Evolutionary conservation across 2,329 filamentous ascomycete genomes (phyloP), one percentile per base, ranked within the genome.

Genomic region (Blastomyces percursus): DNA sequence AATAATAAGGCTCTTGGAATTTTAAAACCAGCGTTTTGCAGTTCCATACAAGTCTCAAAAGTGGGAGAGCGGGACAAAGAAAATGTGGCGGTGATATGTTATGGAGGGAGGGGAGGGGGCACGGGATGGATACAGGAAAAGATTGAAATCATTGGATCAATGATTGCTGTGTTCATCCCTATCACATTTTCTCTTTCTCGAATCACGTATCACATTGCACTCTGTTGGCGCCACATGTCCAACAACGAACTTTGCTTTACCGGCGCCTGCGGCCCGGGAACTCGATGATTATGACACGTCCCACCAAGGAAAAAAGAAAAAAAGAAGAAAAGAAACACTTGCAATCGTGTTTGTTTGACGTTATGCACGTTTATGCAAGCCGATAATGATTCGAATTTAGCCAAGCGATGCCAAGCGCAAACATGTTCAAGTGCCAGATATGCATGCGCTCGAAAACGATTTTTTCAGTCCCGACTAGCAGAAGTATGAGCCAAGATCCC

Each of bases 181-280:
- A 48, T 59, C 40, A 46, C 56, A 59, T 32, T 56, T 42, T 35
- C 19, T 35, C 5, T 27, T 56, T 21, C 54, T 56, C n/a, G 35
- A 56, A 40, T 24, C 35, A 56, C 42, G 54, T 24, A 40, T 56
- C 35, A 56, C 54, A 56, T 11, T 35, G 11, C 21, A 40, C 54
- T n/a, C 40, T 11, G 42, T 48, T 59, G 56, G 42, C 42, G 42
- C 56, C 56, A 59, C 56, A 59, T 59, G 56, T 59, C n/a, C 56
- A 21, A 59, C 38, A 14, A 24, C 16, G 40, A 42, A 56, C 24
- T 14, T 42, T 42, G 35, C 21, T n/a, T 54, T 12, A 35, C n/a
- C 51, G 16, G 32, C 11, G 35, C 21, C 54, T 42, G 35, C 54
- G 9, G 35, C 24, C 32, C 9, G 21, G 19, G 19, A 32, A 48